phyloP scores from a whole-genome alignment of 2,329 filamentous ascomycete genomes.

The Karstenula rhodostoma region DNA sequence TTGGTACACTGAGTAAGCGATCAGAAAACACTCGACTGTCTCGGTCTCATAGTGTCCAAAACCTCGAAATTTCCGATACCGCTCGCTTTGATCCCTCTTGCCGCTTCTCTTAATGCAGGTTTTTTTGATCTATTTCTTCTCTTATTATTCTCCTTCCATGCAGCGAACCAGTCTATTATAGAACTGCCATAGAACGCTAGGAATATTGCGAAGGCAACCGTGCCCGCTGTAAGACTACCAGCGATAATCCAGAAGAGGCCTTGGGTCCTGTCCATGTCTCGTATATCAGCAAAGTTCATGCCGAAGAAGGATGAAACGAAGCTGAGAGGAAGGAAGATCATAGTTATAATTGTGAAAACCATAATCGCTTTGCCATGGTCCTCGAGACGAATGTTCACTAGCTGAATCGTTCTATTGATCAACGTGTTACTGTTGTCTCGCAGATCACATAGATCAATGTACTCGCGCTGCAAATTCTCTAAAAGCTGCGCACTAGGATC shows the following conservation, averaged over 20 bases:
- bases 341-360: constrained; percentile 55
- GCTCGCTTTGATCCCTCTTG: constrained; percentile 11
- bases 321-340: constrained; percentile 55
- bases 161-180: constrained; percentile 46
- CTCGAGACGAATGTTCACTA: constrained; percentile 56
- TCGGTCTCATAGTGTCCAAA: constrained; percentile 20
- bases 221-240: constrained; percentile 48
- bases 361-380: constrained; percentile 56
- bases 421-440: constrained; percentile 54
- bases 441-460: constrained; percentile 51
- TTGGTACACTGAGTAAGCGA: not conserved
- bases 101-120: constrained; percentile 6
- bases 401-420: constrained; percentile 54
- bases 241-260: constrained; percentile 53
- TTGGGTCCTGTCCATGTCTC: constrained; percentile 50
- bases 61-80: constrained; percentile 28
- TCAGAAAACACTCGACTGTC: constrained; percentile 20
- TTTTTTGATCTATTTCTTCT: constrained; percentile 24
- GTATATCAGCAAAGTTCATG: constrained; percentile 54
- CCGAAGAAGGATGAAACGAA: constrained; percentile 56
- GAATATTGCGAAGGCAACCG: constrained; percentile 49
- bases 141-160: constrained; percentile 45
- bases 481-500: constrained; percentile 50
- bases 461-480: constrained; percentile 53
- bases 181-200: constrained; percentile 53